A percentile compares a stretch with the other conserved stretches of the same genome.
Evolutionary conservation across 2,329 filamentous ascomycete species (phyloP).

Genomic region (Cordyceps farinosa): DNA sequence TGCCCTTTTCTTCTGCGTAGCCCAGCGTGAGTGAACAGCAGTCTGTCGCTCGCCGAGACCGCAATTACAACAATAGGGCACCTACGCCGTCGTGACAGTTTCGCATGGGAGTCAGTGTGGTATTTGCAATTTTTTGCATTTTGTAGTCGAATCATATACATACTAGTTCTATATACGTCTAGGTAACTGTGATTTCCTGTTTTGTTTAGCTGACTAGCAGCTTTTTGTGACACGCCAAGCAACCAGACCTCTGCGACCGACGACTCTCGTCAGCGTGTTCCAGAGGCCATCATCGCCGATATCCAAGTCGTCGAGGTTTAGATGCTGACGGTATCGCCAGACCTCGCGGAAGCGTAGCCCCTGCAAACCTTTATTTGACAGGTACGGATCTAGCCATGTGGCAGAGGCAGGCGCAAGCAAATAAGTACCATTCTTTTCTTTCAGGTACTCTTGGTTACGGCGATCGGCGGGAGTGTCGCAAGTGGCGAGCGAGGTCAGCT

Average conservation of each 20-base stretch:
- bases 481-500: conserved; percentile 56
- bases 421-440: conserved; percentile 62
- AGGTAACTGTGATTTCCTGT: background rate
- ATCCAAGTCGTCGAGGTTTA: conserved; percentile 78
- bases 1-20: too few species aligned
- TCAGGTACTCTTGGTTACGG: conserved; percentile 53
- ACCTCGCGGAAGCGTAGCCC: conserved; percentile 65
- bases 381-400: conserved; percentile 63
- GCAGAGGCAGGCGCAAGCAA: conserved; percentile 72
- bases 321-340: conserved; percentile 63
- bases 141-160: conserved; percentile 5
- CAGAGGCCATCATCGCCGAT: conserved; percentile 73
- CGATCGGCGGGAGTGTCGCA: conserved; percentile 59
- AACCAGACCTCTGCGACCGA: conserved; percentile 59
- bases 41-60: background rate
- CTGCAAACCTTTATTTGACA: conserved; percentile 55
- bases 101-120: background rate
- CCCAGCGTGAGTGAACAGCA: background rate
- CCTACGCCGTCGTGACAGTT: background rate
- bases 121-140: conserved; percentile 7
- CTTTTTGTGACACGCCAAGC: conserved; percentile 65
- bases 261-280: conserved; percentile 64
- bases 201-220: conserved; percentile 32
- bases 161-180: conserved; percentile 15
- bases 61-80: background rate